Conservation (phyloP, 345 rosid species). For the Eucalyptus dawsonii region DNA sequence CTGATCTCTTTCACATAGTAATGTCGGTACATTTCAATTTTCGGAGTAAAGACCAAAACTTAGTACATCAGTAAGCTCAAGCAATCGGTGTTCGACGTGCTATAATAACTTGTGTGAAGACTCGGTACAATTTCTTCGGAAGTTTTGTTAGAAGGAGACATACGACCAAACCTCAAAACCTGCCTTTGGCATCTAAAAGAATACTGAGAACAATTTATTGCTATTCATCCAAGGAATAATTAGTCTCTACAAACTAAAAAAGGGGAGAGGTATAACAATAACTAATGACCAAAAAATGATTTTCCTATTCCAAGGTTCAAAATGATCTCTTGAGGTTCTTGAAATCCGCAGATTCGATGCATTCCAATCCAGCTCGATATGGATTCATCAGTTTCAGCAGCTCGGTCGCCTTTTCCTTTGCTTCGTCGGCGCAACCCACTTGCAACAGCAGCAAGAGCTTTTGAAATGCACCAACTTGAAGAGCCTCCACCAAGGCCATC, state of each 20-base stretch:
- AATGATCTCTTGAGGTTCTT: conserved; percentile 48
- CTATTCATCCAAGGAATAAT: background rate
- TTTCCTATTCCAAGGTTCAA: background rate
- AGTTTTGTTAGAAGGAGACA: background rate
- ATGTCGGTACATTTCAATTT: background rate
- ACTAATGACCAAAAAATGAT: background rate
- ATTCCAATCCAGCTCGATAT: conserved; percentile 35
- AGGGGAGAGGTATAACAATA: background rate
- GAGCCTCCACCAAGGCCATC: conserved; percentile 15
- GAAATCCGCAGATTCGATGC: conserved; percentile 47
- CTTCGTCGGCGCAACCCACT: conserved; percentile 26
- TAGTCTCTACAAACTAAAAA: background rate
- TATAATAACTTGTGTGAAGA: background rate
- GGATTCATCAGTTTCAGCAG: conserved; percentile 51
- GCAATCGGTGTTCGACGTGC: background rate
- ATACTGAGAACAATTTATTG: background rate
- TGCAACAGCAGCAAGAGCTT: conserved; percentile 46
- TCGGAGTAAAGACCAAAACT: background rate
- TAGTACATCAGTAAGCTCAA: background rate
- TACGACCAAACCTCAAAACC: background rate
- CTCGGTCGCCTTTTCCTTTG: conserved; percentile 48
- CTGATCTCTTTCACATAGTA: background rate
- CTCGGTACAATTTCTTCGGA: background rate
- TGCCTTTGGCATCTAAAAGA: background rate
- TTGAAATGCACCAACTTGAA: conserved; percentile 49